Conservation (phyloP, 139 green algal species). For the Haematococcus sp. region DNA sequence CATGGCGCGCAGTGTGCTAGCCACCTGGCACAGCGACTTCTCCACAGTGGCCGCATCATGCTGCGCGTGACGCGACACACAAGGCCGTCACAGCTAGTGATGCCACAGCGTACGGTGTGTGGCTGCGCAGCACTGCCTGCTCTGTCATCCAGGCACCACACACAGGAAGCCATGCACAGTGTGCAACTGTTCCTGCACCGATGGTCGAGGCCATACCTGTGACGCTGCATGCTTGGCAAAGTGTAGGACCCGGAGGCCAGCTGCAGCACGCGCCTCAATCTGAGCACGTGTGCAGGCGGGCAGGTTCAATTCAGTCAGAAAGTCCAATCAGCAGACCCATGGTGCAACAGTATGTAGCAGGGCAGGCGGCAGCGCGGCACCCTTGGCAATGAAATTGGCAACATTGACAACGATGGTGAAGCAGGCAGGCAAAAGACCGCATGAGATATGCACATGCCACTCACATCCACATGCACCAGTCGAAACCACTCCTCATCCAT, state of each 20-base stretch:
- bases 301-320: too few relatives aligned
- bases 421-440: too few relatives aligned
- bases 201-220: constrained; percentile 20
- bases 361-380: too few relatives aligned
- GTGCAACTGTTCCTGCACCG: not conserved
- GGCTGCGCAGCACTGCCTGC: not conserved
- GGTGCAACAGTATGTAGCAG: too few relatives aligned
- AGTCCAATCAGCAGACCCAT: too few relatives aligned
- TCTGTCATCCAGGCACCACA: not conserved
- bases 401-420: too few relatives aligned
- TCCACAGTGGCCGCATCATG: constrained; percentile 18
- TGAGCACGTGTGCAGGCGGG: too few relatives aligned
- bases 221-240: constrained; percentile 26
- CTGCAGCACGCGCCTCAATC: constrained; percentile 39
- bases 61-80: too few relatives aligned
- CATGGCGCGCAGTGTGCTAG: constrained; percentile 13
- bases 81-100: too few relatives aligned
- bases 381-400: too few relatives aligned
- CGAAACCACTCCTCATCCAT: constrained; percentile 51
- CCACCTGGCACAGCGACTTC: constrained; percentile 3
- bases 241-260: constrained; percentile 22
- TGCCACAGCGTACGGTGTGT: not conserved
- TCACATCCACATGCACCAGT: constrained; percentile 38
- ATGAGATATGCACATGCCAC: too few relatives aligned
- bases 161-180: not conserved